A percentile compares a stretch with the other conserved stretches of the same genome.
These are phyloP conservation scores for Albifimbria verrucaria DNA, from an alignment of 2,329 filamentous ascomycete species.

Conservation along the genomic window DNA sequence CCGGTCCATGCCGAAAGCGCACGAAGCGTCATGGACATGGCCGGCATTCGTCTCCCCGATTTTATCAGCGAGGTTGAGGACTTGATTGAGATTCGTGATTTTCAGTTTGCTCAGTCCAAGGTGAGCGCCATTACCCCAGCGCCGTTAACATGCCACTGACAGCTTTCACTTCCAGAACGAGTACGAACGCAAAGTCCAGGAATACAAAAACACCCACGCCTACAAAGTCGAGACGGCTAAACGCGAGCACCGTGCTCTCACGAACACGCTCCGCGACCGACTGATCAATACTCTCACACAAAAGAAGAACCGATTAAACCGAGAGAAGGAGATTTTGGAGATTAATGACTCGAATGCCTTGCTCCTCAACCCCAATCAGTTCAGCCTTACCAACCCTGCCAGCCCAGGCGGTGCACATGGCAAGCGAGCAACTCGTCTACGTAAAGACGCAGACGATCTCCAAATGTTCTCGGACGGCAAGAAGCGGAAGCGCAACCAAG, in stretches of 20 bases:
- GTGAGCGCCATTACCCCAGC: constrained; percentile 53
- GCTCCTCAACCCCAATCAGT: constrained; percentile 65
- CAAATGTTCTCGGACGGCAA: constrained; percentile 52
- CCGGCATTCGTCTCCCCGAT: constrained; percentile 79
- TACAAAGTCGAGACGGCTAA: constrained; percentile 62
- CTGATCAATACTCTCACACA: constrained; percentile 62
- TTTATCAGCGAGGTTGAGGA: constrained; percentile 87
- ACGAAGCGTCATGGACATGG: constrained; percentile 64
- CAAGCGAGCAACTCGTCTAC: constrained; percentile 60
- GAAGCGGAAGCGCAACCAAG: constrained; percentile 60
- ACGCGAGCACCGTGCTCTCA: constrained; percentile 57
- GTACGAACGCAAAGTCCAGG: constrained; percentile 58
- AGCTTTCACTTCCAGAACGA: constrained; percentile 47
- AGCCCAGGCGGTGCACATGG: constrained; percentile 61
- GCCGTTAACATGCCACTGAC: no score
- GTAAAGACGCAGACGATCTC: constrained; percentile 59
- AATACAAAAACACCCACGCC: constrained; percentile 56
- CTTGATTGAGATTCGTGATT: constrained; percentile 82
- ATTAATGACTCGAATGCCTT: constrained; percentile 64
- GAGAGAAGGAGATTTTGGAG: constrained; percentile 66
- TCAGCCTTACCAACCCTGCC: constrained; percentile 60
- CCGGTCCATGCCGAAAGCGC: constrained; percentile 37
- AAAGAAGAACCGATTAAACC: constrained; percentile 61
- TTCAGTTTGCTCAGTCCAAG: constrained; percentile 75
- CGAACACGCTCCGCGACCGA: constrained; percentile 61